Conservation (phyloP, 306 rosid species). For the Begonia peltatifolia region DNA sequence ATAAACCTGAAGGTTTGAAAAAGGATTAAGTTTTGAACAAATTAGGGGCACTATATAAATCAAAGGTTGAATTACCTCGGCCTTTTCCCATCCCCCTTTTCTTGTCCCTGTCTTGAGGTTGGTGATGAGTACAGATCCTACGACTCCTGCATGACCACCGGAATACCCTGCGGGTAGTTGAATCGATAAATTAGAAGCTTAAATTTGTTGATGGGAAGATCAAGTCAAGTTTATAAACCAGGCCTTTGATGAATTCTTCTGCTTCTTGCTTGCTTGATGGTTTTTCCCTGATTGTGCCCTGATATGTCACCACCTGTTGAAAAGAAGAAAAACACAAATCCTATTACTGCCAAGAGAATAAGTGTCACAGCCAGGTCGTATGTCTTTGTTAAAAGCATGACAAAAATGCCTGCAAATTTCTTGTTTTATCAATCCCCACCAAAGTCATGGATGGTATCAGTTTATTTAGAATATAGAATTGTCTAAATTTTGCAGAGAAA, state of each 20-base stretch:
- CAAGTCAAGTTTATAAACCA: neutral
- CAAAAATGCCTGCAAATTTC: no score
- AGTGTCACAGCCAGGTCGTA: no score
- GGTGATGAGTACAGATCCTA: slow-evolving; percentile 74
- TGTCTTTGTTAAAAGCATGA: no score
- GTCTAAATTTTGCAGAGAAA: neutral
- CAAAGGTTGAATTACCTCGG: slow-evolving; percentile 46
- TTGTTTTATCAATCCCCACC: no score
- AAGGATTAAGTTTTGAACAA: neutral
- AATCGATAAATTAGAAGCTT: slow-evolving; percentile 6
- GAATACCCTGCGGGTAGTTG: slow-evolving; percentile 52
- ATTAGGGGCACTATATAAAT: neutral
- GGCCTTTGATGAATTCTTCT: slow-evolving; percentile 73
- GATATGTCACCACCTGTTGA: slow-evolving; percentile 75
- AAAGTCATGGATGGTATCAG: no score
- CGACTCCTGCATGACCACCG: slow-evolving; percentile 69
- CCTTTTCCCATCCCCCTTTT: slow-evolving; percentile 65
- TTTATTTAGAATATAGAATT: no score
- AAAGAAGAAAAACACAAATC: slow-evolving; percentile 8
- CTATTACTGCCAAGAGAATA: no score
- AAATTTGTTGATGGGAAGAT: neutral
- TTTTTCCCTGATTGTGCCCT: slow-evolving; percentile 71
- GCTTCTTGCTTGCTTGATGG: slow-evolving; percentile 80
- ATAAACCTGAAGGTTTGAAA: slow-evolving; percentile 39
- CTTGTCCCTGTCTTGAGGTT: slow-evolving; percentile 75